Percentiles rank a stretch among this genome's conserved stretches.
Conservation (phyloP, 805 yeast genomes). For the Candida bentonensis region DNA sequence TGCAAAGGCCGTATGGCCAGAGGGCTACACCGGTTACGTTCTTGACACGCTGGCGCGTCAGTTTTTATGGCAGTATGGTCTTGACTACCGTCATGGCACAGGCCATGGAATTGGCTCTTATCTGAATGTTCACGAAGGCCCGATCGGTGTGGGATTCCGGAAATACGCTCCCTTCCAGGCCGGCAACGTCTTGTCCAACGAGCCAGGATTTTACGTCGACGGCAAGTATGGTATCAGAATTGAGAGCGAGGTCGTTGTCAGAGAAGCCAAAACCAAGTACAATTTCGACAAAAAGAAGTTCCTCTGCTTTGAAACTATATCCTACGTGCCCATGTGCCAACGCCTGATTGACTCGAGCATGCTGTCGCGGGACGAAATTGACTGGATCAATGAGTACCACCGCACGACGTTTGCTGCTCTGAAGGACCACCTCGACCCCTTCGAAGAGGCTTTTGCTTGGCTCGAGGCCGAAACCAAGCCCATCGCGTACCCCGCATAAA, state of each 20-base stretch:
- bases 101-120: slow-evolving; percentile 96
- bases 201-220: slow-evolving; percentile 88
- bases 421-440: slow-evolving; percentile 37
- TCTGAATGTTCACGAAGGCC: slow-evolving; percentile 89
- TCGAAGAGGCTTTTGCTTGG: slow-evolving; percentile 55
- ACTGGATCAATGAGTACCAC: slow-evolving; percentile 61
- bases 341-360: slow-evolving; percentile 50
- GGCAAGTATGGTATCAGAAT: slow-evolving; percentile 84
- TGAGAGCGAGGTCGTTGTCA: slow-evolving; percentile 65
- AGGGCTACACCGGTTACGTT: slow-evolving; percentile 56
- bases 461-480: slow-evolving; percentile 49
- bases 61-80: slow-evolving; percentile 66
- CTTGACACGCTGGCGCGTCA: slow-evolving; percentile 78
- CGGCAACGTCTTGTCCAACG: slow-evolving; percentile 77
- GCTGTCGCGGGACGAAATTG: slow-evolving; percentile 44
- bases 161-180: slow-evolving; percentile 36
- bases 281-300: slow-evolving; percentile 44
- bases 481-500: slow-evolving; percentile 4
- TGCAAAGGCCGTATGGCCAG: slow-evolving; percentile 67
- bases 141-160: slow-evolving; percentile 61
- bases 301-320: slow-evolving; percentile 67
- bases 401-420: slow-evolving; percentile 38
- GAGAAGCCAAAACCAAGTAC: slow-evolving; percentile 24
- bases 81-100: slow-evolving; percentile 87
- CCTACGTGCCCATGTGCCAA: slow-evolving; percentile 71